Percentiles rank a stretch among this genome's conserved stretches.
Evolutionary conservation across 2,329 filamentous ascomycete genomes (phyloP).

Genomic region (Aspergillus ochraceus): DNA sequence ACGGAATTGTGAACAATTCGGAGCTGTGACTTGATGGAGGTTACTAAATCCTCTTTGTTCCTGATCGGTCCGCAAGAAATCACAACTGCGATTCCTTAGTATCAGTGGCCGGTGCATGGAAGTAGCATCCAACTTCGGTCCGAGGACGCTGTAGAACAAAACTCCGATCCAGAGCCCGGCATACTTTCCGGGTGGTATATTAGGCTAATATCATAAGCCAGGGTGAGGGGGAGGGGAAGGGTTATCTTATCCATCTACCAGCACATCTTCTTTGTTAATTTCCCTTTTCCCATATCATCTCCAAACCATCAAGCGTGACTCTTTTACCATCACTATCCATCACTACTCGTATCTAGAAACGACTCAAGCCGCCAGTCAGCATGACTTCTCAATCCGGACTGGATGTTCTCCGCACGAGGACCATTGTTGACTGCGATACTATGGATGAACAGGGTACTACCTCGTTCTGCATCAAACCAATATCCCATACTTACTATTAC

Average conservation of each 20-base stretch:
- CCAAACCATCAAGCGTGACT: too few relatives aligned
- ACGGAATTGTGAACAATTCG: too few relatives aligned
- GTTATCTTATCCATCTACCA: neutral
- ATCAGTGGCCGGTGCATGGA: too few relatives aligned
- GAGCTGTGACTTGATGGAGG: too few relatives aligned
- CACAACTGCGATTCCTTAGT: too few relatives aligned
- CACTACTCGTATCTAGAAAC: neutral
- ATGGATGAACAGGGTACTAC: slow-evolving; percentile 49
- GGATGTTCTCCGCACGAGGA: slow-evolving; percentile 46
- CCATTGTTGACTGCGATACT: slow-evolving; percentile 55
- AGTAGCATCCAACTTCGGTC: neutral
- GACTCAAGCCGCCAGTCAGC: slow-evolving; percentile 10
- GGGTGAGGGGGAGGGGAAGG: neutral
- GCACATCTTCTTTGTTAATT: neutral
- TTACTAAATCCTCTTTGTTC: too few relatives aligned
- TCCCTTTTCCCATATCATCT: neutral
- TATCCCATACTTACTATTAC: neutral
- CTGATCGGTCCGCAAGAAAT: too few relatives aligned
- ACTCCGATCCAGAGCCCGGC: neutral
- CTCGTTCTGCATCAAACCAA: too few relatives aligned
- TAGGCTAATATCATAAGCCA: neutral
- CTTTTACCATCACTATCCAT: neutral
- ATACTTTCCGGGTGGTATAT: neutral
- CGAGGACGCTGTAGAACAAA: neutral
- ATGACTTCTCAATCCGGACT: slow-evolving; percentile 32